phyloP scores from a whole-genome alignment of 257 asterid species.

The Oldenlandia corymbosa region DNA sequence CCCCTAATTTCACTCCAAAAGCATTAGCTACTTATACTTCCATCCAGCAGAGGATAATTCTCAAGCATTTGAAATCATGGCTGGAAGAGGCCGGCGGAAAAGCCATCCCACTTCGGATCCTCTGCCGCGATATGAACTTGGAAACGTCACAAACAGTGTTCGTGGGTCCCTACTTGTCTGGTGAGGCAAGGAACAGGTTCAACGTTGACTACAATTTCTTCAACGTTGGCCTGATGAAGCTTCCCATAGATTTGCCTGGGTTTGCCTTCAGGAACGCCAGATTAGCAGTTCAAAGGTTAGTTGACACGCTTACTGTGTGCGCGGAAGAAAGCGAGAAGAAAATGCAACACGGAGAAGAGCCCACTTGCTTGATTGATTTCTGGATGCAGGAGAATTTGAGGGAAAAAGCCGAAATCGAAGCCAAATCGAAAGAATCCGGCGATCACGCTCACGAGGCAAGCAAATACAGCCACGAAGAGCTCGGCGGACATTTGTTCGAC shows the following conservation, averaged over 20 bases:
- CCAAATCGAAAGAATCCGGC: conserved; percentile 12
- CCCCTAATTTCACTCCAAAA: conserved; percentile 78
- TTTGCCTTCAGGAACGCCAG: conserved; percentile 81
- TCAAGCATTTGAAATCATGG: conserved; percentile 60
- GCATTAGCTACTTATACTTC: conserved; percentile 61
- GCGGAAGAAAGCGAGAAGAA: conserved; percentile 53
- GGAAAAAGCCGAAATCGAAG: conserved; percentile 30
- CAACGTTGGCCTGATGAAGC: conserved; percentile 78
- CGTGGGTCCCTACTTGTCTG: conserved; percentile 61
- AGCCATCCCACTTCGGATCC: conserved; percentile 53
- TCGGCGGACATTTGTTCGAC: conserved; percentile 78
- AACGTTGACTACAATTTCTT: conserved; percentile 62
- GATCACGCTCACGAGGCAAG: conserved; percentile 6
- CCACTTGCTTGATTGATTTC: conserved; percentile 75
- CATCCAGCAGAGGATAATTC: conserved; percentile 59
- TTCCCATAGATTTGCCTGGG: conserved; percentile 83
- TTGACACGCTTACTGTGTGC: conserved; percentile 52
- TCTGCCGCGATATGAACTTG: conserved; percentile 76
- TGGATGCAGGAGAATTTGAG: conserved; percentile 66
- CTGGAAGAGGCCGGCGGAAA: conserved; percentile 12
- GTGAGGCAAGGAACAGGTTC: conserved; percentile 46
- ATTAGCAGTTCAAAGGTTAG: conserved; percentile 52
- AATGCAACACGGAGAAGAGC: conserved; percentile 54
- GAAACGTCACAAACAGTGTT: conserved; percentile 90
- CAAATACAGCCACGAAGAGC: conserved; percentile 30